Conservation (phyloP, 1,284 basidiomycete species). For the Melampsora larici-populina region DNA sequence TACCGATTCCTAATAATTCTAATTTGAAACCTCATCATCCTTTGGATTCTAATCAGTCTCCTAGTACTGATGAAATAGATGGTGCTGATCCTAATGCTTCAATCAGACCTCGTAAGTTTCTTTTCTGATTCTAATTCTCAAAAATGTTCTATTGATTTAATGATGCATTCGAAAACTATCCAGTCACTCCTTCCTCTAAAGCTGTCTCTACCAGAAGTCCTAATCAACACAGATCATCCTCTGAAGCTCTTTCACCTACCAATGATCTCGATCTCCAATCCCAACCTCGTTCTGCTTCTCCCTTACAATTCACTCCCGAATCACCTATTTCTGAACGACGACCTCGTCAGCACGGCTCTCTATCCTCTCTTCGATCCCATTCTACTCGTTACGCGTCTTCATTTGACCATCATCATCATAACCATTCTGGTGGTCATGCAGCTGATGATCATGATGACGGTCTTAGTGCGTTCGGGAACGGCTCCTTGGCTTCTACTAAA, state of each 20-base stretch:
- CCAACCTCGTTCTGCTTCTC: background rate
- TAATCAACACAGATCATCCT: background rate
- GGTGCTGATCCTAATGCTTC: constrained; percentile 40
- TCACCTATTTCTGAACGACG: background rate
- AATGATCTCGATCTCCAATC: background rate
- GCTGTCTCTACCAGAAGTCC: constrained; percentile 17
- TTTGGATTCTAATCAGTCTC: background rate
- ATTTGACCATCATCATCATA: background rate
- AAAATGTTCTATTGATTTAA: background rate
- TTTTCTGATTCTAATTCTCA: background rate
- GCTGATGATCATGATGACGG: constrained; percentile 9
- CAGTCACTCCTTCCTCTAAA: constrained; percentile 38
- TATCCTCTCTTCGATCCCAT: background rate
- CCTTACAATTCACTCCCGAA: background rate
- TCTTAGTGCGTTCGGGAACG: constrained; percentile 25
- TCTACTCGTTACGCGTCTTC: background rate
- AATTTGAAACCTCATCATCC: background rate
- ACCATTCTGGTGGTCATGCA: background rate
- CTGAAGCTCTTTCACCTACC: background rate
- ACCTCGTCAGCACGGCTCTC: background rate
- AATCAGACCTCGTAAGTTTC: constrained; percentile 26
- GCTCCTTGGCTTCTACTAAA: constrained; percentile 39
- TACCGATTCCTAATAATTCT: background rate
- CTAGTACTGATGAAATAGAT: background rate
- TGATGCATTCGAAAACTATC: background rate